Base-by-base conservation (phyloP, 1,284 basidiomycete species). In the Tremellales sp. region DNA sequence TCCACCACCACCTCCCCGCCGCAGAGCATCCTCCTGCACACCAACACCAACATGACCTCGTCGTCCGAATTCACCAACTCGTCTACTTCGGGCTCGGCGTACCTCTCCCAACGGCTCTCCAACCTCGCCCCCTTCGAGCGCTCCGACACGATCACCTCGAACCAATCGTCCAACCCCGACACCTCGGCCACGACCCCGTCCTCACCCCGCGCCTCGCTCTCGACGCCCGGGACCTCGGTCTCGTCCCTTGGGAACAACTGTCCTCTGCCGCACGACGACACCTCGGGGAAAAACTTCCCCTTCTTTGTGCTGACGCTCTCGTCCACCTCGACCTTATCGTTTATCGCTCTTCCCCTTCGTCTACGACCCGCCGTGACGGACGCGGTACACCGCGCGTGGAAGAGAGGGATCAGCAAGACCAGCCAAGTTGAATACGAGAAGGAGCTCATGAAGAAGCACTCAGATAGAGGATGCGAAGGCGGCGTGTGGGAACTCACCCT, bases 401-500 rank as follows among this genome's bases (percentile, higher is more conserved):
- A 49, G 36, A 51, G 46, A 21, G 68, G 68, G 2, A 56, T 69
- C 29, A 45, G 43, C 31, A 61, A 56, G 37, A 54, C 55, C 6
- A 43, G 45, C 12, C 49, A 61, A 29, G 61, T 71, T n/a, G 67
- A 68, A 12, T 71, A 71, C 43, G 47, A 53, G 16, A 55, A 64
- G 3, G 68, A 69, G 38, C 47, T 68, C 41, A 66, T 66, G 66
- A 55, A 54, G 45, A 60, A 50, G 38, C 65, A 68, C 41, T 60
- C 60, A 47, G 56, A 63, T 24, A 64, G 61, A 40, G 68, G 68
- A 8, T 66, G 66, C 44, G 67, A 71, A 21, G 63, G 65, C 5
- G 68, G 68, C 2, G 68, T 71, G 3, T 71, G 68, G 68, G 66
- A 71, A 44, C 52, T 71, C 5, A 57, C 52, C 4, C 29, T 69